These are phyloP conservation scores for Phytophthora niederhauseri DNA, from an alignment of 352 stramenopile genomes.

Conservation along the genomic window DNA sequence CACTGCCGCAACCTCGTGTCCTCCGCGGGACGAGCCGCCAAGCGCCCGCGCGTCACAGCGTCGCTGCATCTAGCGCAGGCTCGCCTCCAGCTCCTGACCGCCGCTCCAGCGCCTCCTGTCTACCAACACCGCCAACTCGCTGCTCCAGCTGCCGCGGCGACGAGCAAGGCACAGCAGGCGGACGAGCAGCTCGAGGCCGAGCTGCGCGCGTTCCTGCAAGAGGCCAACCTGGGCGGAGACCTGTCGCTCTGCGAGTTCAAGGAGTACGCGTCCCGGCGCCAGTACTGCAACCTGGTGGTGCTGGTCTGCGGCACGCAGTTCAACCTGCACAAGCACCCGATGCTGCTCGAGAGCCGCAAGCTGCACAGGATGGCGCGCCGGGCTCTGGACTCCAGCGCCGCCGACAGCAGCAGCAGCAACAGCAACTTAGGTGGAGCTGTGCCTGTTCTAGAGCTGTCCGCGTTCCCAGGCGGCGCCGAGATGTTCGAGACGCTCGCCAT, in stretches of 20 bases:
- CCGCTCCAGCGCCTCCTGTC: neutral
- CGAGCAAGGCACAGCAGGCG: conserved; percentile 16
- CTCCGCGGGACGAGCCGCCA: conserved; percentile 48
- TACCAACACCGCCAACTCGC: conserved; percentile 14
- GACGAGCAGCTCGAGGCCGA: conserved; percentile 36
- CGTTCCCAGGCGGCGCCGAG: conserved; percentile 58
- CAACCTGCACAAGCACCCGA: conserved; percentile 74
- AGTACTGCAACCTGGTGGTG: conserved; percentile 67
- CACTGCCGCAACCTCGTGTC: conserved; percentile 82
- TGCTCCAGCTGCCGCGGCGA: neutral
- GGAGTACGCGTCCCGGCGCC: conserved; percentile 46
- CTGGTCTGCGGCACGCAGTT: conserved; percentile 66
- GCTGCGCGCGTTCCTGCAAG: conserved; percentile 36
- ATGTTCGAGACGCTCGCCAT: conserved; percentile 75
- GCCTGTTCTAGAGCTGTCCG: conserved; percentile 49
- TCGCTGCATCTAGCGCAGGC: conserved; percentile 8
- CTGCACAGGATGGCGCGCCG: conserved; percentile 50
- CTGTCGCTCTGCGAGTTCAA: conserved; percentile 62
- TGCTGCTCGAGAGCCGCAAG: conserved; percentile 58
- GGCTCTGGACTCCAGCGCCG: conserved; percentile 19
- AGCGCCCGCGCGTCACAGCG: conserved; percentile 34
- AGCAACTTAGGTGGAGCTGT: conserved; percentile 19
- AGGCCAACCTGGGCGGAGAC: conserved; percentile 37
- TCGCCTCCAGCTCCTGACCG: conserved; percentile 5
- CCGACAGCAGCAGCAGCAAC: neutral